Base-by-base conservation (phyloP, 257 asterid species). In the Solanum pennellii region DNA sequence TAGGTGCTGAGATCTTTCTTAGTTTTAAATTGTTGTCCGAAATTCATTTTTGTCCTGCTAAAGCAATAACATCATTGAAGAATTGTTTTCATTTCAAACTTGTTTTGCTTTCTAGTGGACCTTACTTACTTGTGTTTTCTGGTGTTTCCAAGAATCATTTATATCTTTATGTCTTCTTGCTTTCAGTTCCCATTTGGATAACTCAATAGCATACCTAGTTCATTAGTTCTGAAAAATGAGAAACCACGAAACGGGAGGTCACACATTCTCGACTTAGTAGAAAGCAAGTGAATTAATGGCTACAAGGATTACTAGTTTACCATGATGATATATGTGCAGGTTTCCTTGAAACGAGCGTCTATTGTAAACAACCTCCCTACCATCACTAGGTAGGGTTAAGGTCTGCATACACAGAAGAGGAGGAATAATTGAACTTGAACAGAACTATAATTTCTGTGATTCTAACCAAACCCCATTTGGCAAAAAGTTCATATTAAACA, bases 401-500 rank as follows among this genome's bases (percentile, higher is more conserved):
- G 44, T 71, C 4, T 33, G 4, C 25, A 8, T 31, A 68, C 37
- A 68, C 23, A 0, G 12, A 65, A 23, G 73, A 87, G 11, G 86
- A 93, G 44, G 92, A 92, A 86, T 96, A 96, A 92, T 71, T 14
- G 12, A 89, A 87, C 56, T 93, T 94, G 76, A 95, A 95, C 86
- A 91, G 73, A 42, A 95, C 93, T 42, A 92, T 95, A 86, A 91
- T 95, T 29, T 91, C 90, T 76, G 98, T 92, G 71, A 85, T 94
- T 87, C 35, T 95, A 44, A 83, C 90, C 83, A 93, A 93, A 68
- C 89, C 94, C 86, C 92, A 91, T 23, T 89, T 89, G 31, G 90
- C 91, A 18, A 89, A 90, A 89, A 86, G 88, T 94, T 45, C 98
- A 93, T 89, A 88, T 93, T 44, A 94, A 93, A 91, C 97, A 92